These are phyloP conservation scores for Ceratocystis ficicola DNA, from an alignment of 2,329 filamentous ascomycete genomes.

Conservation along the genomic window DNA sequence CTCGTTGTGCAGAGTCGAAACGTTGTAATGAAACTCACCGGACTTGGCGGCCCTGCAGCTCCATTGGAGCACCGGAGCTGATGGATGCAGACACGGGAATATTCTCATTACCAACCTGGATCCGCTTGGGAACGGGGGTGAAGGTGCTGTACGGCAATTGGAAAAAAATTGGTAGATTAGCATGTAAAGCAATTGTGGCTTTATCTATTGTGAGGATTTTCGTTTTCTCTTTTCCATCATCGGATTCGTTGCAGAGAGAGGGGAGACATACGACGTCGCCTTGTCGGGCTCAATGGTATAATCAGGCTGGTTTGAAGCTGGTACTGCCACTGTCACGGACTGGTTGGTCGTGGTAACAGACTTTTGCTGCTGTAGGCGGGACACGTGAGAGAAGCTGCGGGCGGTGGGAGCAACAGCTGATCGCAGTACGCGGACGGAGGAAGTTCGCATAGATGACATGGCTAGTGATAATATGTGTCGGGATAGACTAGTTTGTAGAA, in stretches of 20 bases:
- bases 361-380: constrained; percentile 41
- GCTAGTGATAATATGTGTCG: background rate
- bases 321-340: constrained; percentile 31
- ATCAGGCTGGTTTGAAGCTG: constrained; percentile 57
- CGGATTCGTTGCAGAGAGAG: background rate
- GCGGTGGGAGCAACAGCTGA: background rate
- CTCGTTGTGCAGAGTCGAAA: background rate
- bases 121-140: constrained; percentile 76
- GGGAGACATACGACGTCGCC: constrained; percentile 62
- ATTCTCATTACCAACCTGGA: constrained; percentile 85
- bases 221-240: no score
- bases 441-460: constrained; percentile 15
- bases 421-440: constrained; percentile 7
- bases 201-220: no score
- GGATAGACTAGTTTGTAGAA: no score
- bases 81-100: constrained; percentile 68
- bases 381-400: constrained; percentile 31
- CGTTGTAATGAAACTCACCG: constrained; percentile 46
- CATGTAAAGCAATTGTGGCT: background rate
- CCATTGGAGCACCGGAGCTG: constrained; percentile 81
- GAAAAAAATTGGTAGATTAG: background rate
- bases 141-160: constrained; percentile 50
- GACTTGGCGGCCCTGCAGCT: constrained; percentile 86
- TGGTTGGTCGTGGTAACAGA: constrained; percentile 28
- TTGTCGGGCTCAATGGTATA: constrained; percentile 74